These are phyloP conservation scores for Suhomyces chickasaworum DNA, from an alignment of 1,139 yeast species.

Conservation along the genomic window DNA sequence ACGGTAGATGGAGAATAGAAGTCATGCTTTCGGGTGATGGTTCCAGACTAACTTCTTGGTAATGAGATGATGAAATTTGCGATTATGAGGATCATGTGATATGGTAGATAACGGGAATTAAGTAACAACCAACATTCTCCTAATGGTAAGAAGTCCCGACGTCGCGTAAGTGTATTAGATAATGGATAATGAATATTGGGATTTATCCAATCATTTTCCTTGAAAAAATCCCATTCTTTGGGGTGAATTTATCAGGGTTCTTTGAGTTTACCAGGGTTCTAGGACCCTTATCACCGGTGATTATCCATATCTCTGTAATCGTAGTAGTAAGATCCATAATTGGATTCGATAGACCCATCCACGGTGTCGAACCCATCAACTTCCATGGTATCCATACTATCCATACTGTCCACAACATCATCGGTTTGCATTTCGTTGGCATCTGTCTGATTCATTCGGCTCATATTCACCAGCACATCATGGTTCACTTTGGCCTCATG, in stretches of 20 bases:
- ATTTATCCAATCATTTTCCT: too few relatives aligned
- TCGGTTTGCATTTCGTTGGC: background rate
- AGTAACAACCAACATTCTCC: too few relatives aligned
- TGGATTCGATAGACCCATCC: constrained; percentile 21
- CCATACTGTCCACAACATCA: background rate
- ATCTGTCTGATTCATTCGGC: constrained; percentile 9
- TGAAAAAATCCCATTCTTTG: background rate
- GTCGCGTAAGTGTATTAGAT: too few relatives aligned
- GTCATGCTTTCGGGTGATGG: constrained; percentile 5
- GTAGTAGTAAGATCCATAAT: constrained; percentile 27
- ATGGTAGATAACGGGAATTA: background rate
- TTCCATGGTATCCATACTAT: constrained; percentile 26
- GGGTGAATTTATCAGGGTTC: too few relatives aligned
- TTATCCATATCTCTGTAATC: constrained; percentile 9
- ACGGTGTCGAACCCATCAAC: constrained; percentile 28
- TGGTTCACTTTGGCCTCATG: constrained; percentile 9
- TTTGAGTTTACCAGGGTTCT: too few relatives aligned
- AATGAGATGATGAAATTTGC: background rate
- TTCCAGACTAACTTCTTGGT: background rate
- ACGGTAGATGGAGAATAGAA: constrained; percentile 23
- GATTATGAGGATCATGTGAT: background rate
- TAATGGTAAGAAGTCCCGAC: too few relatives aligned
- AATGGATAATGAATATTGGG: too few relatives aligned
- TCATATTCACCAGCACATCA: background rate
- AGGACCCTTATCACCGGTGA: background rate